Conservation (phyloP, 176 grass and related monocot species). For the Rhynchospora breviuscula region DNA sequence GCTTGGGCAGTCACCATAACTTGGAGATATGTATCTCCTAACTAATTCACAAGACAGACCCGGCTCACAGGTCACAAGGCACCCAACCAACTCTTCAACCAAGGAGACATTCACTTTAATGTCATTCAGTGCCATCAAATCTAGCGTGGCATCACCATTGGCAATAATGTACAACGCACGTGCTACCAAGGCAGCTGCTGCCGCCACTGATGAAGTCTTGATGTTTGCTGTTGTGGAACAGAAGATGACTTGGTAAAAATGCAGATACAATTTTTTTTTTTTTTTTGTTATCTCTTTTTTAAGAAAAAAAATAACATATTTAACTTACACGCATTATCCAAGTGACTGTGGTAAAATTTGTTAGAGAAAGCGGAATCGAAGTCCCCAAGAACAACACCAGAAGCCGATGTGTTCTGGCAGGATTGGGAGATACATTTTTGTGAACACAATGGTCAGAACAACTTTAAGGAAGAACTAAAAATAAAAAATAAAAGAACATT, state of each 20-base stretch:
- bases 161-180: constrained; percentile 76
- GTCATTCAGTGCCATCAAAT: constrained; percentile 74
- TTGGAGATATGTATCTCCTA: constrained; percentile 57
- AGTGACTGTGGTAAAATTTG: constrained; percentile 76
- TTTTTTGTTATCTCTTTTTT: background rate
- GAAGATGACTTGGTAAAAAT: background rate
- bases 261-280: too few species aligned
- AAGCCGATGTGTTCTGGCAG: constrained; percentile 68
- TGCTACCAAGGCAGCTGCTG: constrained; percentile 68
- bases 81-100: constrained; percentile 64
- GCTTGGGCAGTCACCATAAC: constrained; percentile 41
- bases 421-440: constrained; percentile 5
- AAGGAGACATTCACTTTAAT: constrained; percentile 87
- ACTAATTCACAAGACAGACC: constrained; percentile 78
- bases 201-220: constrained; percentile 73
- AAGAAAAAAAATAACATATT: background rate
- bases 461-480: background rate
- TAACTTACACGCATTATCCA: constrained; percentile 62
- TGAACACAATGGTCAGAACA: constrained; percentile 23
- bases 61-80: constrained; percentile 75
- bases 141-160: constrained; percentile 40
- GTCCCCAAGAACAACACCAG: constrained; percentile 92
- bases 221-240: constrained; percentile 56
- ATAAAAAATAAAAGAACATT: constrained; percentile 4
- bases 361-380: constrained; percentile 85